These are phyloP conservation scores for Globisporangium carolinianum DNA, from an alignment of 352 stramenopile species.

Conservation along the genomic window DNA sequence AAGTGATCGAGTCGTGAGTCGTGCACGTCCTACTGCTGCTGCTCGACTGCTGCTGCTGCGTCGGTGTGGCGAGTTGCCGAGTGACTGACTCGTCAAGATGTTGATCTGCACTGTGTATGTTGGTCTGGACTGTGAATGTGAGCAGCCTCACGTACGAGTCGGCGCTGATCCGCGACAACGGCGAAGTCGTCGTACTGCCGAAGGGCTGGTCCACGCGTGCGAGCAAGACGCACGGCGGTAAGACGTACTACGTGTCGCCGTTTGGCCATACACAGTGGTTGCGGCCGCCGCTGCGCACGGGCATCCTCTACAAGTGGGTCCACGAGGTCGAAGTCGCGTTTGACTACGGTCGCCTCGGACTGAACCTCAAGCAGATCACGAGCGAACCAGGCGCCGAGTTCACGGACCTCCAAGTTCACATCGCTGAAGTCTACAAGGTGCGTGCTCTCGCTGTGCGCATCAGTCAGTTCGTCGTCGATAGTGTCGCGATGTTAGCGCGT, in stretches of 20 bases:
- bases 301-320: slow-evolving; percentile 60
- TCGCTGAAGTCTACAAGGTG: slow-evolving; percentile 80
- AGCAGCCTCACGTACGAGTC: slow-evolving; percentile 45
- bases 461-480: no score
- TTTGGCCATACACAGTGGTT: slow-evolving; percentile 83
- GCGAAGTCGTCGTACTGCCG: slow-evolving; percentile 66
- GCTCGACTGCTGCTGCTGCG: background rate
- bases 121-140: no score
- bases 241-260: slow-evolving; percentile 83
- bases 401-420: slow-evolving; percentile 71
- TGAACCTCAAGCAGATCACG: slow-evolving; percentile 82
- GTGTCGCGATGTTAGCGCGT: no score
- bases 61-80: background rate
- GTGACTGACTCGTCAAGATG: no score
- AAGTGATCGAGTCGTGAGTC: slow-evolving; percentile 53
- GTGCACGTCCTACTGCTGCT: background rate
- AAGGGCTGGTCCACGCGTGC: slow-evolving; percentile 75
- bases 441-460: background rate
- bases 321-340: slow-evolving; percentile 84
- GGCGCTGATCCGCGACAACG: slow-evolving; percentile 55
- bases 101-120: no score
- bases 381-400: slow-evolving; percentile 62
- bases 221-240: slow-evolving; percentile 78
- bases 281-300: slow-evolving; percentile 65
- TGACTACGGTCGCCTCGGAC: slow-evolving; percentile 59